Evolutionary conservation across 192 early-diverging fungal species (phyloP).

Genomic region (Jimgerdemannia lactiflua): DNA sequence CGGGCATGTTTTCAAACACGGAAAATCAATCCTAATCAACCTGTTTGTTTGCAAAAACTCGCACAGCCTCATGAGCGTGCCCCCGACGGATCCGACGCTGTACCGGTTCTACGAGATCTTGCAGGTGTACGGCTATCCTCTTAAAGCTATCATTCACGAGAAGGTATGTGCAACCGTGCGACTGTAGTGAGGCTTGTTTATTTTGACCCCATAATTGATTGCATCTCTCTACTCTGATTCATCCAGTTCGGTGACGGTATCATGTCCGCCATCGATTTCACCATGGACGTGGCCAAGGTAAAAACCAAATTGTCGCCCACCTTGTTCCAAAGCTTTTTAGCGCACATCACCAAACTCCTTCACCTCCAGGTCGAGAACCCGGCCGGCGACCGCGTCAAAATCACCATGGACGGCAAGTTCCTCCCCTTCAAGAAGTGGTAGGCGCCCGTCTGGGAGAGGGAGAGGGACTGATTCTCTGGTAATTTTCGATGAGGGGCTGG

Average conservation of each 20-base stretch:
- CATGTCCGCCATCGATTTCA: slow-evolving; percentile 47
- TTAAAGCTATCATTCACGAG: slow-evolving; percentile 43
- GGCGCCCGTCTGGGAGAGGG: background rate
- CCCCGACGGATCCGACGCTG: slow-evolving; percentile 40
- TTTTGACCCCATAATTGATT: no score
- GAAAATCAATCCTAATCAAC: background rate
- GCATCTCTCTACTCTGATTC: background rate
- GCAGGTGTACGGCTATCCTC: slow-evolving; percentile 40
- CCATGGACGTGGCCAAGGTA: slow-evolving; percentile 37
- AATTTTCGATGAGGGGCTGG: no score
- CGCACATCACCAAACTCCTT: no score
- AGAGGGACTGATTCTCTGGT: no score
- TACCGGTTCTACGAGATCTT: slow-evolving; percentile 44
- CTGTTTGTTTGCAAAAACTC: background rate
- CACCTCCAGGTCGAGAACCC: slow-evolving; percentile 17
- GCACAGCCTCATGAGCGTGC: slow-evolving; percentile 28
- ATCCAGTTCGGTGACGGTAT: slow-evolving; percentile 48
- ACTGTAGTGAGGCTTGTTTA: background rate
- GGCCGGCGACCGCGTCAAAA: slow-evolving; percentile 33
- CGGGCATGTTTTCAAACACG: background rate
- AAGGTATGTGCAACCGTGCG: slow-evolving; percentile 21
- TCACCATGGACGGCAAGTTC: slow-evolving; percentile 42
- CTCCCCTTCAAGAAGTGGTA: slow-evolving; percentile 35
- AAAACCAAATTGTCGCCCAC: background rate
- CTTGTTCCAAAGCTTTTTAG: background rate